phyloP scores from a whole-genome alignment of 1,284 basidiomycete genomes.

The Coniophora puteana region DNA sequence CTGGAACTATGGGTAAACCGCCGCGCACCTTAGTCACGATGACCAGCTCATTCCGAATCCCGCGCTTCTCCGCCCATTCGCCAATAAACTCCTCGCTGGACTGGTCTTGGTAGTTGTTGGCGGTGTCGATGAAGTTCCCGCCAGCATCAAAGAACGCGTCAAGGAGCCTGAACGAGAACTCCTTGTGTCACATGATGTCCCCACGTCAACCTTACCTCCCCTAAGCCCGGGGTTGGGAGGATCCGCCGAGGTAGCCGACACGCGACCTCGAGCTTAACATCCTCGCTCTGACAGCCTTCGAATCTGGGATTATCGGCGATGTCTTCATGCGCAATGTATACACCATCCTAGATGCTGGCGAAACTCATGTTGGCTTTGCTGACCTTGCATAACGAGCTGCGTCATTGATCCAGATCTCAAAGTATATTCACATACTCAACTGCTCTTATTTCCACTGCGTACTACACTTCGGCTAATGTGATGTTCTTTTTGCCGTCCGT shows the following conservation, averaged over 20 bases:
- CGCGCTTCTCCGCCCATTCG: slow-evolving; percentile 49
- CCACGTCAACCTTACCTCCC: too few relatives aligned
- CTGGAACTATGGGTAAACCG: not conserved
- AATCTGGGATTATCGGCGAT: slow-evolving; percentile 11
- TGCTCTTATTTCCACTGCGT: too few relatives aligned
- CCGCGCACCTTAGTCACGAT: slow-evolving; percentile 52
- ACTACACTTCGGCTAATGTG: too few relatives aligned
- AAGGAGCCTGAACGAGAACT: slow-evolving; percentile 43
- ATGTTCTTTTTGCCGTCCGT: too few relatives aligned
- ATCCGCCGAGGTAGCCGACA: too few relatives aligned
- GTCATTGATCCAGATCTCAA: too few relatives aligned
- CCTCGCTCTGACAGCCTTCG: slow-evolving; percentile 12
- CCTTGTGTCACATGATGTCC: too few relatives aligned
- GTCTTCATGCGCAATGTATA: slow-evolving; percentile 1
- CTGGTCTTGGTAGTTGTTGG: slow-evolving; percentile 48
- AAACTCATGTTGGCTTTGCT: not conserved
- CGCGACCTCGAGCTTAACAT: too few relatives aligned
- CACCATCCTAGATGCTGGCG: not conserved
- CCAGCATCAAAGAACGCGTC: slow-evolving; percentile 44
- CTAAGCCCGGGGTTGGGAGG: too few relatives aligned
- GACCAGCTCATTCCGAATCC: slow-evolving; percentile 50
- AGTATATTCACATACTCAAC: too few relatives aligned
- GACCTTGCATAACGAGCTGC: not conserved
- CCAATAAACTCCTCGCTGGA: slow-evolving; percentile 51
- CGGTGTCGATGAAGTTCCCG: slow-evolving; percentile 58